Evolutionary conservation across 257 asterid species (phyloP).

Genomic region (Lithospermum erythrorhizon): DNA sequence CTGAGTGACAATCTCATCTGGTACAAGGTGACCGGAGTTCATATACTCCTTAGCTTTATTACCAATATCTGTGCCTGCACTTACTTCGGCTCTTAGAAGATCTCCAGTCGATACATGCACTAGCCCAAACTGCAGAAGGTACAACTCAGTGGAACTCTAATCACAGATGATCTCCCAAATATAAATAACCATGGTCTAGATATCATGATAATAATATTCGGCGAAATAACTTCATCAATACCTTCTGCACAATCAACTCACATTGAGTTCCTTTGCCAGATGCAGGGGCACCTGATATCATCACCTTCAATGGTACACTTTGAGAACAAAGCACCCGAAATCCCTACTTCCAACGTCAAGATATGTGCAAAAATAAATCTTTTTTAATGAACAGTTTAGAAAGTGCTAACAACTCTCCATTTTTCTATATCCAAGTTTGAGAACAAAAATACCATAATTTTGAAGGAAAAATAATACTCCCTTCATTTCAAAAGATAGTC

Average conservation of each 20-base stretch:
- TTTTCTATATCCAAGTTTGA: background rate
- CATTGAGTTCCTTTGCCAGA: constrained; percentile 98
- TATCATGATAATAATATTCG: background rate
- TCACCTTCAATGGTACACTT: constrained; percentile 75
- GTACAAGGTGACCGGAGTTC: constrained; percentile 80
- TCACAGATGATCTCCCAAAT: background rate
- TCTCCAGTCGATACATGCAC: constrained; percentile 95
- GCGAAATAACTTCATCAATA: constrained; percentile 9
- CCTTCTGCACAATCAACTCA: constrained; percentile 83
- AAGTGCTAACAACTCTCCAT: background rate
- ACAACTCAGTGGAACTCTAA: constrained; percentile 1
- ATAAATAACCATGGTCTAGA: background rate
- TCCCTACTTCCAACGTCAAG: constrained; percentile 25
- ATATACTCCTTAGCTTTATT: constrained; percentile 77
- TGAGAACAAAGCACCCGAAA: constrained; percentile 35
- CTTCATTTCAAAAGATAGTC: too few species aligned
- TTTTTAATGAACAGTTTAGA: background rate
- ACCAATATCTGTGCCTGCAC: constrained; percentile 79
- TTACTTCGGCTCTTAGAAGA: constrained; percentile 84
- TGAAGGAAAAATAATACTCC: background rate
- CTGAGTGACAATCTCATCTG: constrained; percentile 82
- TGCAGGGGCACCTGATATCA: constrained; percentile 96
- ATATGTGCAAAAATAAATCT: background rate
- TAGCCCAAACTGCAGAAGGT: constrained; percentile 65
- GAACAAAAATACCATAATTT: background rate